A percentile compares a stretch with the other conserved stretches of the same genome.
Conservation (phyloP, 306 rosid species). For the Benincasa hispida region DNA sequence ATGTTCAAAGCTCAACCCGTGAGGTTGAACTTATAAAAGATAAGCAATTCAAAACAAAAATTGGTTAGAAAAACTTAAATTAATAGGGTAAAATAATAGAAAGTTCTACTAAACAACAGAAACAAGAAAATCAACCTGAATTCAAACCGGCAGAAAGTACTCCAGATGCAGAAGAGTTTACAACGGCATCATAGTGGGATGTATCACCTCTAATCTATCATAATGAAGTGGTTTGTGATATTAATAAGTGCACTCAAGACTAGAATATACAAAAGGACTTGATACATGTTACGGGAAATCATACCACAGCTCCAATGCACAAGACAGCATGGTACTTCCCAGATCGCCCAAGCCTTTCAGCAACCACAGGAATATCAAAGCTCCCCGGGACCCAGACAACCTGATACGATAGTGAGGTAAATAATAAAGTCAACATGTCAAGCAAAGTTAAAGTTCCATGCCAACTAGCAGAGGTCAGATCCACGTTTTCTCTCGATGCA, state of each 20-base stretch:
- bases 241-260: neutral
- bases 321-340: conserved; percentile 63
- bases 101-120: neutral
- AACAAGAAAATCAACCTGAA: conserved; percentile 40
- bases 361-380: conserved; percentile 80
- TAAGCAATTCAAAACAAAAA: neutral
- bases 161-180: conserved; percentile 87
- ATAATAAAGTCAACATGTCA: conserved; percentile 7
- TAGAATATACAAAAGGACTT: neutral
- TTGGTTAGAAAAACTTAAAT: neutral
- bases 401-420: conserved; percentile 23
- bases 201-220: conserved; percentile 85
- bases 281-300: conserved; percentile 6
- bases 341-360: conserved; percentile 60
- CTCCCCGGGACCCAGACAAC: conserved; percentile 98
- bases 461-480: neutral
- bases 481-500: neutral
- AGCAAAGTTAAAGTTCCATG: conserved; percentile 5
- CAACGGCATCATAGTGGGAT: conserved; percentile 86
- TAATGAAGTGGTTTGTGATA: conserved; percentile 8
- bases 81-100: neutral
- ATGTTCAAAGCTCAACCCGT: neutral
- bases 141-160: conserved; percentile 77
- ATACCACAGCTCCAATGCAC: conserved; percentile 98
- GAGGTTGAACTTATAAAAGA: neutral